Percentiles rank a stretch among this genome's conserved stretches.
These are phyloP conservation scores for Xylariaceae sp. DNA, from an alignment of 2,329 filamentous ascomycete genomes.

Conservation along the genomic window DNA sequence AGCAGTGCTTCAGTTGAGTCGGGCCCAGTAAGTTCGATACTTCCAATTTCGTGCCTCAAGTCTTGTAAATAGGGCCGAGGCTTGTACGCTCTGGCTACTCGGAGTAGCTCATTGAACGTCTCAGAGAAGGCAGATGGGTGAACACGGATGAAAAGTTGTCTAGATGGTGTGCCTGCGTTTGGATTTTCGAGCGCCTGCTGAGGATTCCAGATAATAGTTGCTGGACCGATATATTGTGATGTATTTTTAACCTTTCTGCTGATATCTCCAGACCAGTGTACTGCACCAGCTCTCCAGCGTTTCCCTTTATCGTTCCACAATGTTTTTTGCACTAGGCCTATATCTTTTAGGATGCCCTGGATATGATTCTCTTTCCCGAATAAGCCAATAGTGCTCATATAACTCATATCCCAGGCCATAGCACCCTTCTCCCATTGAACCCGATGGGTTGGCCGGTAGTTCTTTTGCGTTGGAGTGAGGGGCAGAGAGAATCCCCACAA, in stretches of 20 bases:
- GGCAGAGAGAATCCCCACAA: conserved; percentile 92
- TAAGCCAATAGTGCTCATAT: conserved; percentile 84
- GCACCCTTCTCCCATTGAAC: conserved; percentile 76
- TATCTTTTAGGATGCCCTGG: conserved; percentile 66
- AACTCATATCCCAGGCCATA: conserved; percentile 92
- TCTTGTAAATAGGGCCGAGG: conserved; percentile 70
- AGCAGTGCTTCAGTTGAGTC: conserved; percentile 80
- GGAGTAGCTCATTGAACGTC: conserved; percentile 67
- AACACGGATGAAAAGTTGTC: conserved; percentile 70
- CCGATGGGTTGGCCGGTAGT: conserved; percentile 85
- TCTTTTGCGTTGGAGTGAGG: conserved; percentile 85
- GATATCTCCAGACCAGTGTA: conserved; percentile 57
- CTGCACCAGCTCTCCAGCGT: conserved; percentile 69
- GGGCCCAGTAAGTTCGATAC: conserved; percentile 66
- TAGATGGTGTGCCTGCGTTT: conserved; percentile 31
- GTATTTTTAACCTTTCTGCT: conserved; percentile 60
- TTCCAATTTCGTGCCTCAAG: conserved; percentile 69
- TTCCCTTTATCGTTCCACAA: conserved; percentile 68
- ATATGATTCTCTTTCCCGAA: conserved; percentile 71
- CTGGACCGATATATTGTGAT: conserved; percentile 70
- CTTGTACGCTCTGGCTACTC: conserved; percentile 63
- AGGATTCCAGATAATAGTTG: conserved; percentile 77
- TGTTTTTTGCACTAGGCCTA: conserved; percentile 67
- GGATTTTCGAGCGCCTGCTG: conserved; percentile 33
- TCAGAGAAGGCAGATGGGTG: conserved; percentile 83